Evolutionary conservation across 2,329 filamentous ascomycete genomes (phyloP), one percentile per base, ranked within the genome.

Genomic region (Colletotrichum limetticola): DNA sequence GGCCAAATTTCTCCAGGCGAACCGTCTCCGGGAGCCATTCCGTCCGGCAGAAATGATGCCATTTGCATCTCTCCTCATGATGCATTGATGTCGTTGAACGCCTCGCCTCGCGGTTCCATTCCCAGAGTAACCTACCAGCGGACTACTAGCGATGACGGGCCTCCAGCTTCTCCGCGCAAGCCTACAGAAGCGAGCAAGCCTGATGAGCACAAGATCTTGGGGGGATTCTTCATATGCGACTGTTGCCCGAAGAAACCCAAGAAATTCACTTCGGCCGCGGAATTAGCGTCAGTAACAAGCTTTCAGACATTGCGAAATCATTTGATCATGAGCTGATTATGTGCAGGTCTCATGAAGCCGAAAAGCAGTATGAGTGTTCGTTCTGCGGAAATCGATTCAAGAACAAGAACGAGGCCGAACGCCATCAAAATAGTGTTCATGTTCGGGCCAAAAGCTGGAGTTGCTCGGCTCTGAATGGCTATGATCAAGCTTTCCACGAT

Each of bases 191-290:
- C 86, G n/a, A 81, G 85, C 57, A 88, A 88, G 78, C 80, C 82
- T 19, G 78, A 79, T 14, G 82, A 80, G 3, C 80, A 86, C n/a
- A 89, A 89, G 78, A 81, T 90, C 28, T 87, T 88, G 70, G 86
- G 83, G 30, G 30, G 30, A 1, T 87, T 88, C 56, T 86, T 85
- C 76, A 90, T 98, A 83, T 98, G 95, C 83, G 95, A 98, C 79
- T 98, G 96, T 82, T 98, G 95, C 83, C 95, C 95, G 0, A 98
- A 98, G 83, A 98, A 98, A 83, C 95, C 95, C 1, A 98, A 97
- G 83, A 97, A 97, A 79, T 98, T 98, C 79, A 94, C 97, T 76
- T 94, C 91, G 5, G 88, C 91, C 75, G 93, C 95, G 75, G 94
- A 98, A 76, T 86, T 98, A 68, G 91, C 91, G 95, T 98, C 90